A percentile compares a stretch with the other conserved stretches of the same genome.
These are phyloP conservation scores for Penicillium italicum DNA, from an alignment of 2,329 filamentous ascomycete genomes.

Conservation along the genomic window DNA sequence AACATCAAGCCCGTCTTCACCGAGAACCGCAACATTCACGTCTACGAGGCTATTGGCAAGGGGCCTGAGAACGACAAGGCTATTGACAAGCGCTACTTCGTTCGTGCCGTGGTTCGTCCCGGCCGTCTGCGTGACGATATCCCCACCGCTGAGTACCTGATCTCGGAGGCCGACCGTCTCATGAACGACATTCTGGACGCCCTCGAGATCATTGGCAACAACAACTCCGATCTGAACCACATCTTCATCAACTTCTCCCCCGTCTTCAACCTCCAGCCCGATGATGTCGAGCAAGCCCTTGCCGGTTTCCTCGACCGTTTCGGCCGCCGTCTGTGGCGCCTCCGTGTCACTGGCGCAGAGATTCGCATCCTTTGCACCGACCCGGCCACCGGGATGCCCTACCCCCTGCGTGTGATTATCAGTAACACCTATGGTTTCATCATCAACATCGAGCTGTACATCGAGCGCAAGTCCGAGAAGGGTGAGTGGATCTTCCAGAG, in stretches of 20 bases:
- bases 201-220: constrained; percentile 97
- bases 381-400: constrained; percentile 73
- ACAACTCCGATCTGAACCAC: constrained; percentile 98
- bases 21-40: constrained; percentile 98
- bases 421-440: constrained; percentile 98
- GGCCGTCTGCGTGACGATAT: constrained; percentile 95
- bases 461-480: constrained; percentile 96
- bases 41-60: constrained; percentile 95
- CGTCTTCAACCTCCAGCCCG: constrained; percentile 85
- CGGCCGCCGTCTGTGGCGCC: constrained; percentile 88
- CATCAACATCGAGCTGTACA: constrained; percentile 95
- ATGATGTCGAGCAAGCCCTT: constrained; percentile 87
- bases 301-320: constrained; percentile 96
- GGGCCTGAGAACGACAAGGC: constrained; percentile 77
- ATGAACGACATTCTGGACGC: constrained; percentile 98
- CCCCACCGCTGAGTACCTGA: constrained; percentile 96
- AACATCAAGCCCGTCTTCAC: constrained; percentile 98
- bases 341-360: constrained; percentile 94
- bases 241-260: constrained; percentile 99
- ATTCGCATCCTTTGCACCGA: constrained; percentile 99
- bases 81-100: constrained; percentile 86
- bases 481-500: constrained; percentile 98
- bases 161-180: constrained; percentile 91
- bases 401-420: constrained; percentile 92
- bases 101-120: constrained; percentile 88